Base-by-base conservation (phyloP, 2,329 filamentous ascomycete genomes). In the Ceratocystis cacaofunesta region DNA sequence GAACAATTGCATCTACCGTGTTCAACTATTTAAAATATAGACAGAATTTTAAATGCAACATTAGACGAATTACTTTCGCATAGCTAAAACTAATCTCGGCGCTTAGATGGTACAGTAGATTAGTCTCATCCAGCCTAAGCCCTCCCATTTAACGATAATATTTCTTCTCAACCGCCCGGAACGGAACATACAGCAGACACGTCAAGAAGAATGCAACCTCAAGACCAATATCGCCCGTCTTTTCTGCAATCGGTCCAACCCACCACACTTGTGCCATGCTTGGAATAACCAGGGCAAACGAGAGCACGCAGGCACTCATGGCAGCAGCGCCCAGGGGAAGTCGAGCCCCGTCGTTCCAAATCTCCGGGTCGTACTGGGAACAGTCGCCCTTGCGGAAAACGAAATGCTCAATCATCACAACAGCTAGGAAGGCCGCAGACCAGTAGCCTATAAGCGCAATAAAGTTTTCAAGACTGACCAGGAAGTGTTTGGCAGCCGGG, bases 201-300 rank as follows among this genome's bases (percentile, higher is more conserved):
- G 78, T 80, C 65, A 82, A 71, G 32, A 77, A 76, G 70, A 86
- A 80, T 0, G 84, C 84, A 71, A 85, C 74, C 75, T 87, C 85
- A 66, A 87, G 86, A 0, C 85, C 85, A 71, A 87, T 81, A 68
- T 87, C 84, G 0, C 85, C 85, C 10, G 83, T 84, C 44, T 70
- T 78, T 72, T 78, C 73, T 0, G 83, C 84, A 69, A 86, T 81
- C 0, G 83, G 83, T 0, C 84, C 84, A 7, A 77, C 80, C 70
- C 79, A 86, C 83, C 83, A 86, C 3, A 78, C 79, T 72, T 85
- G 81, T 8, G 76, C 77, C 79, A 86, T 85, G 41, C 79, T 81
- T 0, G 84, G 83, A 5, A 86, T 75, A 1, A 85, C 78, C 7
- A 85, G 71, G 1, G 72, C 79, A 66, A 80, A 77, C 62, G 75